Percentiles rank a stretch among this genome's conserved stretches.
These are phyloP conservation scores for Leonotis leonurus DNA, from an alignment of 257 asterid species.

Conservation along the genomic window DNA sequence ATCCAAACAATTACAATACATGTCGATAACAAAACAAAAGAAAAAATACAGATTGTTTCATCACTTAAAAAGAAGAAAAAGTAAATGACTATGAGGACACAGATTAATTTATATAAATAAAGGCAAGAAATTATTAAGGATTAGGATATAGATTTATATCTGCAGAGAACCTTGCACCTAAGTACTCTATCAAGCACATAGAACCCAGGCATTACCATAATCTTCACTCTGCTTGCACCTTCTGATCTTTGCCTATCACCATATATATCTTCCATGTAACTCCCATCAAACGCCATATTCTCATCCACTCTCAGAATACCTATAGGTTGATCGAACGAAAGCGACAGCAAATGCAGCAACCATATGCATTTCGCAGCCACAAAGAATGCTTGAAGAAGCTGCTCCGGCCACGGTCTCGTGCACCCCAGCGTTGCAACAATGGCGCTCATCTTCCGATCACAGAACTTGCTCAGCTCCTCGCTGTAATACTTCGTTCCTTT, in stretches of 20 bases:
- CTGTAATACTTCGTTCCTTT: conserved; percentile 87
- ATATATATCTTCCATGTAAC: conserved; percentile 73
- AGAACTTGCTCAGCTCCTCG: conserved; percentile 79
- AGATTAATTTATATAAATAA: neutral
- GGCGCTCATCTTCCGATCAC: conserved; percentile 85
- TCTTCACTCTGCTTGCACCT: conserved; percentile 53
- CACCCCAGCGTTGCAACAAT: conserved; percentile 49
- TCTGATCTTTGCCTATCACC: conserved; percentile 49
- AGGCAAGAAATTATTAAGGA: neutral
- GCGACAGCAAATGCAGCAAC: conserved; percentile 83
- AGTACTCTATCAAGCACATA: conserved; percentile 73
- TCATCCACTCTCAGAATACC: conserved; percentile 63
- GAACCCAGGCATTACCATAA: conserved; percentile 92
- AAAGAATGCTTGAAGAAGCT: conserved; percentile 77
- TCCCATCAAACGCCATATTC: conserved; percentile 41
- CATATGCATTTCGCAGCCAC: conserved; percentile 83
- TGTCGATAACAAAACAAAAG: too few relatives aligned
- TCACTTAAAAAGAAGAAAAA: neutral
- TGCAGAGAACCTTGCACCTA: conserved; percentile 78
- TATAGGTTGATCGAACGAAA: conserved; percentile 56
- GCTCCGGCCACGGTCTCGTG: conserved; percentile 90
- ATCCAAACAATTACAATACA: too few relatives aligned
- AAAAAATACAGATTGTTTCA: neutral
- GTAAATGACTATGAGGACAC: neutral
- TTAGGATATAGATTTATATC: conserved; percentile 40